Base-by-base conservation (phyloP, 805 yeast species). In the Candida railenensis region DNA sequence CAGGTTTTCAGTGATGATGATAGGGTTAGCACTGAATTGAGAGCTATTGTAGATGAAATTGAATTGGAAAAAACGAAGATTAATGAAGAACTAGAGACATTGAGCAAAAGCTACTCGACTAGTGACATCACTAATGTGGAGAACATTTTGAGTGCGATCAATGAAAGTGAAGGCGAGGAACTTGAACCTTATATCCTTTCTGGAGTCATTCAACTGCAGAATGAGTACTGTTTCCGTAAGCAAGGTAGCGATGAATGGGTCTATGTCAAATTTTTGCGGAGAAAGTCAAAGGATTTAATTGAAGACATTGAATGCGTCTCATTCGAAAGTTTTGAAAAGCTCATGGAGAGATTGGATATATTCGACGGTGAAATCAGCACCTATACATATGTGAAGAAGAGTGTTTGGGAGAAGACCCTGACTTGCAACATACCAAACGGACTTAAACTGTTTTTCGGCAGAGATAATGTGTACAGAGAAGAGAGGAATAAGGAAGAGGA, bases 191-290 rank as follows among this genome's bases (percentile, higher is more conserved):
- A 68, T 49, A 36, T 44, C 2, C 57, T 70, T 12, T 48, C 61
- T 0, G 70, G 72, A 1, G 62, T 69, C 16, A 56, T 69, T 15
- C 37, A 67, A n/a, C 57, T 62, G 3, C 73, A 64, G 32, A 34
- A 51, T 7, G 61, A 61, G 36, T 71, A 62, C 50, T 64, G 56
- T 40, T 65, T 62, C 51, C 54, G 52, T 32, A 46, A 52, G 42
- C 51, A 53, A 4, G 47, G 46, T 2, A 54, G 45, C 21, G 56
- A 54, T 25, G 51, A 53, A 3, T 65, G 68, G 68, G 55, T 57
- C 1, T 52, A 53, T 40, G 55, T 54, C 42, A 45, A 49, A 11
- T 54, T 54, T 11, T 41, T 48, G 15, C 16, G 16, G 22, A 43
- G 41, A 2, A 28, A 45, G 8, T 34, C 38, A 5, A 53, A 57